A percentile compares a stretch with the other conserved stretches of the same genome.
Evolutionary conservation across 2,329 filamentous ascomycete genomes (phyloP).

Genomic region (Claviceps sp.): DNA sequence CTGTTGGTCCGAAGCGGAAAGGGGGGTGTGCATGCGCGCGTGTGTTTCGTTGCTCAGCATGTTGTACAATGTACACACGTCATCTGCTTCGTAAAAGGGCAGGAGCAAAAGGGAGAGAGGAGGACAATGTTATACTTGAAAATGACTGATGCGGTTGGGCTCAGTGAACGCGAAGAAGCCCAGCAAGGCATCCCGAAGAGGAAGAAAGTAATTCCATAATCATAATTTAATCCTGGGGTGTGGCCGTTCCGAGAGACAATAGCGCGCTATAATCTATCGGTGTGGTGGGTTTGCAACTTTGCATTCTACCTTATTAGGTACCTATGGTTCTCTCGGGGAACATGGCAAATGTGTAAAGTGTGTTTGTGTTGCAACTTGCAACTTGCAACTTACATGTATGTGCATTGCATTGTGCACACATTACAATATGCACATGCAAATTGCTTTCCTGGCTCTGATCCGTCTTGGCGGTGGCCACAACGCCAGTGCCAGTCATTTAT

Average conservation of each 20-base stretch:
- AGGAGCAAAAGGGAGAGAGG: neutral
- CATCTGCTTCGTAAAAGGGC: neutral
- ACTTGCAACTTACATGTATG: neutral
- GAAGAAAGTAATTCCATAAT: slow-evolving; percentile 7
- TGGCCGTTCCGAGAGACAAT: slow-evolving; percentile 13
- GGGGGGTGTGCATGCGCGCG: too few relatives aligned
- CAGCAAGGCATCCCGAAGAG: neutral
- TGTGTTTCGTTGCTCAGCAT: too few relatives aligned
- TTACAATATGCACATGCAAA: neutral
- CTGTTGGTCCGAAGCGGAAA: too few relatives aligned
- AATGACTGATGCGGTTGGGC: neutral
- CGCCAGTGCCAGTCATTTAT: neutral
- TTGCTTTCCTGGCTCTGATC: neutral
- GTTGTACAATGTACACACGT: too few relatives aligned
- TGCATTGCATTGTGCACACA: neutral
- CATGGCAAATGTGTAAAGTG: neutral
- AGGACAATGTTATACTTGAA: neutral
- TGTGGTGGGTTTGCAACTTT: slow-evolving; percentile 1
- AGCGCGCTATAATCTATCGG: slow-evolving; percentile 7
- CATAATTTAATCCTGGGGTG: slow-evolving; percentile 9
- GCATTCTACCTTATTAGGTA: too few relatives aligned
- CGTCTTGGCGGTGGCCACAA: neutral
- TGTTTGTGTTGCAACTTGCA: neutral
- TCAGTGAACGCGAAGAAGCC: slow-evolving; percentile 5
- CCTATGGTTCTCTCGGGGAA: neutral